Base-by-base conservation (phyloP, 2,329 filamentous ascomycete genomes). In the Fusarium denticulatum region DNA sequence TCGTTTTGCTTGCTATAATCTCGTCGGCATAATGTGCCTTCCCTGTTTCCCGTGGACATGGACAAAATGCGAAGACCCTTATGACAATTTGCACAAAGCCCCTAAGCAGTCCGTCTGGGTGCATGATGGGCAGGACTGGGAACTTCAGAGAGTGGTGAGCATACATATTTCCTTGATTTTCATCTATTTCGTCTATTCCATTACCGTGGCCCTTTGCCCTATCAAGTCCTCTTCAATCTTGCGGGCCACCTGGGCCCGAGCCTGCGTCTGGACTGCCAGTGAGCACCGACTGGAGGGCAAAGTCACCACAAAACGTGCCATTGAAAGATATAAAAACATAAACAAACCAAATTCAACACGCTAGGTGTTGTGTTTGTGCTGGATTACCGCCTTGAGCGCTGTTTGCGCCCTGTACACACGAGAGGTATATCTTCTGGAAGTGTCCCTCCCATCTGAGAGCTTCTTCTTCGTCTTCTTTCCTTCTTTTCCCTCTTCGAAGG, bases 31-130 rank as follows among this genome's bases (percentile, higher is more conserved):
- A 46, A 89, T 89, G 87, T 90, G 88, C 75, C 81, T 88, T n/a
- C 83, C 85, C 10, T 88, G 86, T 76, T 88, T 88, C 79, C 84
- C 86, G 0, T 85, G 78, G 86, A 87, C 78, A 67, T 87, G 79
- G 82, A 86, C 78, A 77, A 86, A 88, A 67, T 84, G 85, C 37
- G 83, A 86, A 67, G 82, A 83, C 64, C 78, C 81, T 10, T 58
- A 82, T 18, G 82, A 84, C 49, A 67, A 72, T 32, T 73, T 83
- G 74, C 81, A 83, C 59, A 72, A 73, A 24, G 75, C 83, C 71
- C 82, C 82, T 4, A 74, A 80, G 68, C 85, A 86, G 58, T 84
- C 83, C 18, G 78, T 82, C 32, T 87, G 85, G 85, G 82, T 81
- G 32, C 76, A 80, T 36, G 77, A 83, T 63, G 81, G 82, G 10